phyloP scores from a whole-genome alignment of 2,329 filamentous ascomycete genomes.

The Penicillium sp. region DNA sequence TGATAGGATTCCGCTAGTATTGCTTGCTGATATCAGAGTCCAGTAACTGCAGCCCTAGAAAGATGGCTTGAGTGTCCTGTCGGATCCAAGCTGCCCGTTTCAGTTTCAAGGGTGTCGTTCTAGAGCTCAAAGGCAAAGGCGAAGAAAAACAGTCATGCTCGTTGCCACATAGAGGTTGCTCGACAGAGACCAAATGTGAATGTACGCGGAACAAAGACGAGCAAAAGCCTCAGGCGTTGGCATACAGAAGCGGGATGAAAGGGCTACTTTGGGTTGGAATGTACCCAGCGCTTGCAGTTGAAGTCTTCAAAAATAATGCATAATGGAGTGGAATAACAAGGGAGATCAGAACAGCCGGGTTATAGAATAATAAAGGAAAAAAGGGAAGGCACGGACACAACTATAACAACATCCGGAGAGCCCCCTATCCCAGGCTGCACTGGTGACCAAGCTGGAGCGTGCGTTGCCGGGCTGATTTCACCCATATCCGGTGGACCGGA shows the following conservation, averaged over 20 bases:
- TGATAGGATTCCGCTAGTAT: slow-evolving; percentile 72
- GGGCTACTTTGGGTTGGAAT: slow-evolving; percentile 1
- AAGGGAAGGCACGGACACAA: background rate
- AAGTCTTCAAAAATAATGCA: background rate
- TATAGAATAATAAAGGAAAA: background rate
- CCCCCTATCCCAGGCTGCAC: slow-evolving; percentile 8
- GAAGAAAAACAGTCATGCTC: background rate
- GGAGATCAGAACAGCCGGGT: background rate
- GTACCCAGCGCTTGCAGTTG: background rate
- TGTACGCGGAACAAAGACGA: background rate
- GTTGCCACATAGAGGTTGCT: slow-evolving; percentile 13
- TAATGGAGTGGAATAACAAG: background rate
- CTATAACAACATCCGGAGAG: slow-evolving; percentile 6
- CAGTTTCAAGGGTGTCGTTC: background rate
- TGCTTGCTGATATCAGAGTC: slow-evolving; percentile 66
- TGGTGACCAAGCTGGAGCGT: slow-evolving; percentile 19
- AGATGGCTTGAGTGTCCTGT: slow-evolving; percentile 32
- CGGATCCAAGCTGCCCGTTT: slow-evolving; percentile 3
- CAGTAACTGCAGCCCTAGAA: slow-evolving; percentile 67
- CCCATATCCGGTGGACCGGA: slow-evolving; percentile 13
- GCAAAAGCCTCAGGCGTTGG: background rate
- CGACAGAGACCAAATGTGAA: background rate
- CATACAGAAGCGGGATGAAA: background rate
- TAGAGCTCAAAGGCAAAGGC: slow-evolving; percentile 1
- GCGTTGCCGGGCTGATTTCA: slow-evolving; percentile 19